Base-by-base conservation (phyloP, 1,284 basidiomycete genomes). In the Rhodotorula sp. region DNA sequence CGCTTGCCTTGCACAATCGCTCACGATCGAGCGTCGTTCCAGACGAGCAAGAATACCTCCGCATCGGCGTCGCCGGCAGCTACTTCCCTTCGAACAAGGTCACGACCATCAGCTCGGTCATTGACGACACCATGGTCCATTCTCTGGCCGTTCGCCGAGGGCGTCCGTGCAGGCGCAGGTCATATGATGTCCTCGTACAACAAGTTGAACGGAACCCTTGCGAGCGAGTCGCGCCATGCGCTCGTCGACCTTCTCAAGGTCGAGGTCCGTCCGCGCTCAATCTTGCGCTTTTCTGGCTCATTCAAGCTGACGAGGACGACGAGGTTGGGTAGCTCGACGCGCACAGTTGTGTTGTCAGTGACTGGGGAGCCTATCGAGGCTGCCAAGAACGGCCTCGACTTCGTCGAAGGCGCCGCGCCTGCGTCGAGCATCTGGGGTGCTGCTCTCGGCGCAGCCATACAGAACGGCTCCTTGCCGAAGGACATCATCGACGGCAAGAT, bases 91-190 rank as follows among this genome's bases (percentile, higher is more conserved):
- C n/a, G 52, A 85, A 92, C 15, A 89, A 91, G 76, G 90, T 90
- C 77, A 83, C 89, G 32, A 91, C 90, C 2, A 80, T 89, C 9
- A 22, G 59, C 48, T 77, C 79, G 64, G 76, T 80, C 62, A 80
- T 81, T 70, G 73, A 57, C 47, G 36, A 54, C 11, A 56, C 57
- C 3, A 65, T 56, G 1, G 15, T 24, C 1, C 62, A 56, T 46
- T 51, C 9, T 44, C 10, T 64, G 48, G 34, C 55, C 58, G 0
- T 62, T 66, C 47, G 44, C 67, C 22, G 63, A 85, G 68, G 87
- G 87, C 58, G 85, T 91, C n/a, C 85, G 87, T 81, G 89, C 89
- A 0, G 90, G 89, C 46, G 87, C 89, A 10, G 84, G 87, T 79
- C 87, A 32, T 7, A n/a, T 49, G 15, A 51, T 59, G 59, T 36